phyloP scores from a whole-genome alignment of 345 rosid genomes.

The Adansonia digitata region DNA sequence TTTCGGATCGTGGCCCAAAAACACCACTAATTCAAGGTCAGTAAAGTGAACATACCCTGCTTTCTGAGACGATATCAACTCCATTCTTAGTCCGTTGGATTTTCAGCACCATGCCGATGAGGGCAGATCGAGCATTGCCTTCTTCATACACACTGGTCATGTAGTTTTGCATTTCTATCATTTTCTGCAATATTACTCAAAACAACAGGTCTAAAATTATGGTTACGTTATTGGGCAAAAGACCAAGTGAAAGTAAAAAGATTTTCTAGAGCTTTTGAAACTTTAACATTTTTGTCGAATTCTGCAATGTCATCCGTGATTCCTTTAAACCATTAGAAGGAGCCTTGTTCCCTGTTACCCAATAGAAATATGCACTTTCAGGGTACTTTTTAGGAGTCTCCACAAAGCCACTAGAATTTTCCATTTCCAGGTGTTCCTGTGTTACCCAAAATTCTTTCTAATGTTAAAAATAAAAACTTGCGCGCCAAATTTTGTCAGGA shows the following conservation, averaged over 20 bases:
- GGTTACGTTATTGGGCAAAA: no score
- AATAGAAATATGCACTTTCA: constrained; percentile 83
- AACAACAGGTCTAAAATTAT: neutral
- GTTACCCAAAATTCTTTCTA: neutral
- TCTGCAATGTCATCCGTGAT: constrained; percentile 96
- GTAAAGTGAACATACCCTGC: constrained; percentile 44
- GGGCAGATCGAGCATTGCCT: constrained; percentile 92
- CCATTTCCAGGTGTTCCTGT: neutral
- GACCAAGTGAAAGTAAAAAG: no score
- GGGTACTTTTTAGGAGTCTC: constrained; percentile 38
- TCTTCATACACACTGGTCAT: constrained; percentile 88
- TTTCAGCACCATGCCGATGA: constrained; percentile 80
- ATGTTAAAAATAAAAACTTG: neutral
- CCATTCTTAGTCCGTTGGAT: constrained; percentile 94
- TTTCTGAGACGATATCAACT: constrained; percentile 76
- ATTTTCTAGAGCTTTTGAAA: no score
- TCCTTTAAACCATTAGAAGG: constrained; percentile 96
- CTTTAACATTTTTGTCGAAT: constrained; percentile 49
- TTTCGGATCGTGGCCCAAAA: no score
- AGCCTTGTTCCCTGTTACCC: constrained; percentile 97
- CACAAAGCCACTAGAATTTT: neutral
- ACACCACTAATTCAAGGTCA: no score
- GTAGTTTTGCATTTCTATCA: constrained; percentile 93
- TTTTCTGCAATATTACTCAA: constrained; percentile 39
- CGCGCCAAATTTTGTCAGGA: neutral